A percentile compares a stretch with the other conserved stretches of the same genome.
phyloP scores from a whole-genome alignment of 805 yeast genomes.

The Ogataea haglerorum region DNA sequence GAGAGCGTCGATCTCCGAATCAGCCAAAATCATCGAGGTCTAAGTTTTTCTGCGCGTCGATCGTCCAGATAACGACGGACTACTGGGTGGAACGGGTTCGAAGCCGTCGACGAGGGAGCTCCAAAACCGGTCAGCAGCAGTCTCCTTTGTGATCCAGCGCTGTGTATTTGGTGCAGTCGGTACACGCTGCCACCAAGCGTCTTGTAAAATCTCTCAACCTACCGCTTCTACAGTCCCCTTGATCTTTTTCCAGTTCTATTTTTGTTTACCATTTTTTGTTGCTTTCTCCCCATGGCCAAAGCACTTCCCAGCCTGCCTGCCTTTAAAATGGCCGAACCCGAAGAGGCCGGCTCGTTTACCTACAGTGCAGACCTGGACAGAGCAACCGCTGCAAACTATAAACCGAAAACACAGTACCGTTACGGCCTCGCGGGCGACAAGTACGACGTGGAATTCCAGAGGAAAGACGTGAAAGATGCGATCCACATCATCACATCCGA shows the following conservation, averaged over 20 bases:
- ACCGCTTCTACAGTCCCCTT: slow-evolving; percentile 2
- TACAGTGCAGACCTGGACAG: slow-evolving; percentile 28
- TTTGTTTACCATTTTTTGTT: slow-evolving; percentile 3
- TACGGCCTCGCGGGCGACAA: slow-evolving; percentile 22
- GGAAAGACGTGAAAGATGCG: slow-evolving; percentile 63
- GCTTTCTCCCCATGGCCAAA: slow-evolving; percentile 12
- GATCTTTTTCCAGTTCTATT: slow-evolving; percentile 1
- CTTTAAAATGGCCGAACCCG: slow-evolving; percentile 14
- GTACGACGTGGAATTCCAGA: slow-evolving; percentile 44
- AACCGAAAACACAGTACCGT: slow-evolving; percentile 29
- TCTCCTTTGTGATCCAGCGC: no score
- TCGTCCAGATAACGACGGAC: slow-evolving; percentile 2
- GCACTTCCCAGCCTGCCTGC: slow-evolving; percentile 28
- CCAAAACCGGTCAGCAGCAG: no score
- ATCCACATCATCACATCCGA: slow-evolving; percentile 72
- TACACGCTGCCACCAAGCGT: no score
- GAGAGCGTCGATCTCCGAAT: slow-evolving; percentile 14
- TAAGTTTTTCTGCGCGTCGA: slow-evolving; percentile 5
- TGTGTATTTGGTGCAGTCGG: no score
- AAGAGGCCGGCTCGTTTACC: slow-evolving; percentile 28
- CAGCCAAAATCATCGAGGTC: slow-evolving; percentile 16
- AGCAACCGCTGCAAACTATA: slow-evolving; percentile 10
- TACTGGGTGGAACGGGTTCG: no score
- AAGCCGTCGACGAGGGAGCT: no score
- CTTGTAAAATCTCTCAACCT: no score